A percentile compares a stretch with the other conserved stretches of the same genome.
phyloP scores from a whole-genome alignment of 2,329 filamentous ascomycete genomes.

The Colletotrichum noveboracense region DNA sequence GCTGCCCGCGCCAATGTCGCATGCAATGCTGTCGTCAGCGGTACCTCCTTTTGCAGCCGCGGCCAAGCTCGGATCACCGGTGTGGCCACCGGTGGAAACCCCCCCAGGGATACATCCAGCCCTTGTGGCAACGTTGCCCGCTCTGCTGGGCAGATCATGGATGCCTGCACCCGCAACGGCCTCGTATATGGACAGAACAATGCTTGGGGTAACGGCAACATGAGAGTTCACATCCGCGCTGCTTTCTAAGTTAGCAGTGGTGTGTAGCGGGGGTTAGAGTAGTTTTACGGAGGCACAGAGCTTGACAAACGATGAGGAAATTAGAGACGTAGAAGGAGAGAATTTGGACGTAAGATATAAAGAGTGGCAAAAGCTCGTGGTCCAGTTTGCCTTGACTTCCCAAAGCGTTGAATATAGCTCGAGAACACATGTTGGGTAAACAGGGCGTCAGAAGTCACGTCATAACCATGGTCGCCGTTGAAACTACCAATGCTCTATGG shows the following conservation, averaged over 20 bases:
- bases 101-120: not conserved
- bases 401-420: not conserved
- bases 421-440: not conserved
- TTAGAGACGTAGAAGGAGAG: not conserved
- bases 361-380: not conserved
- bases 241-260: not conserved
- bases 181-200: conserved; percentile 2
- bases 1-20: conserved; percentile 4
- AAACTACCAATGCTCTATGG: not conserved
- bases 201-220: conserved; percentile 3
- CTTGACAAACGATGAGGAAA: not conserved
- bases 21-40: conserved; percentile 6
- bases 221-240: not conserved
- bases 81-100: not conserved
- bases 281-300: not conserved
- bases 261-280: not conserved
- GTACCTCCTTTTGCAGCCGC: conserved; percentile 2
- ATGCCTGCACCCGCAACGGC: conserved; percentile 3
- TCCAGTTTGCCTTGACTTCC: not conserved
- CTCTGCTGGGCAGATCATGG: conserved; percentile 5
- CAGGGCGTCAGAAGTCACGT: not conserved
- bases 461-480: not conserved
- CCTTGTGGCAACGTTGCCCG: conserved; percentile 8
- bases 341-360: not conserved
- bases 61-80: conserved; percentile 9